Evolutionary conservation across 2,329 filamentous ascomycete genomes (phyloP).

Genomic region (Fusarium compactum): DNA sequence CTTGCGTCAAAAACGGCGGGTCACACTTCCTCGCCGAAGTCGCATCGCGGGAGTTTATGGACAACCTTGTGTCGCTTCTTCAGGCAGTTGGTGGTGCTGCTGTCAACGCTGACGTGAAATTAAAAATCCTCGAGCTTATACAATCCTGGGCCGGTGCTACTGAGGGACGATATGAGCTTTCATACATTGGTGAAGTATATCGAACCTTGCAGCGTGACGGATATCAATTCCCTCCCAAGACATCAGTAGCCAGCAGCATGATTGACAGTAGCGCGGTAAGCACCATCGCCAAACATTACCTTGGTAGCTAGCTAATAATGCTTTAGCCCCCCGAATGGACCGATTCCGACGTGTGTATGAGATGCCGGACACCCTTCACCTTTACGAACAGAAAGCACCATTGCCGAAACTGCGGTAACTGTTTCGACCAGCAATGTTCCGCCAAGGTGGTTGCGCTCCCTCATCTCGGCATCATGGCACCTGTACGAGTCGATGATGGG

Average conservation of each 20-base stretch:
- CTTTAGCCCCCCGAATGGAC: slow-evolving; percentile 92
- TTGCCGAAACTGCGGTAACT: slow-evolving; percentile 96
- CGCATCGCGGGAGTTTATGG: slow-evolving; percentile 97
- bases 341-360: slow-evolving; percentile 98
- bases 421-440: slow-evolving; percentile 96
- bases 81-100: slow-evolving; percentile 80
- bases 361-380: slow-evolving; percentile 93
- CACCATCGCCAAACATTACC: slow-evolving; percentile 36
- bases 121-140: slow-evolving; percentile 92
- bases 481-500: slow-evolving; percentile 95
- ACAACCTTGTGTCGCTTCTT: slow-evolving; percentile 91
- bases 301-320: slow-evolving; percentile 14
- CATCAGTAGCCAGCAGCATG: slow-evolving; percentile 94
- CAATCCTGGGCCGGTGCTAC: slow-evolving; percentile 94
- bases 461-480: slow-evolving; percentile 90
- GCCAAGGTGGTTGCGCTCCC: slow-evolving; percentile 88
- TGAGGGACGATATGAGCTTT: slow-evolving; percentile 83
- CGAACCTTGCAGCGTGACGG: slow-evolving; percentile 84
- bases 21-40: slow-evolving; percentile 95
- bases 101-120: slow-evolving; percentile 86
- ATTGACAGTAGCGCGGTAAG: slow-evolving; percentile 93
- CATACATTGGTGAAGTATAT: slow-evolving; percentile 92
- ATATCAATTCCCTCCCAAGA: slow-evolving; percentile 88
- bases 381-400: slow-evolving; percentile 99
- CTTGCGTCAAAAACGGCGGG: slow-evolving; percentile 98